Conservation (phyloP, 208 protist species). For the Leishmania major region DNA sequence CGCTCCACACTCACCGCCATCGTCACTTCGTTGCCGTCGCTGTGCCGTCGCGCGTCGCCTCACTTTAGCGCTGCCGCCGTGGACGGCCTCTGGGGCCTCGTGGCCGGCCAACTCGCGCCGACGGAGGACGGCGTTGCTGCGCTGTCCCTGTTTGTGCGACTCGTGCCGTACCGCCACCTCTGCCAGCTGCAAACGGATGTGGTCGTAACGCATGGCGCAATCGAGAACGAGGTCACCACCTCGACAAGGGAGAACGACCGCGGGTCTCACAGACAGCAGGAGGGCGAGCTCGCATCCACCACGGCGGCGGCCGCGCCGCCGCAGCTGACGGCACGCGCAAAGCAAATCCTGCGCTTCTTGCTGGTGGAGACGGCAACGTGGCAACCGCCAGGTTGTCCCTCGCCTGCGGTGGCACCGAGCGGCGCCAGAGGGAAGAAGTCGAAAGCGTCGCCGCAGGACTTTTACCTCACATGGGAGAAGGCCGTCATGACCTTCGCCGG, state of each 20-base stretch:
- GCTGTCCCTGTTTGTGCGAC: slow-evolving; percentile 28
- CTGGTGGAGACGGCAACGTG: slow-evolving; percentile 48
- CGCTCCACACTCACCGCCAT: slow-evolving; percentile 10
- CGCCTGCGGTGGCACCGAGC: neutral
- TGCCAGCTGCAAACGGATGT: neutral
- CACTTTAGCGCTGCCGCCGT: slow-evolving; percentile 53
- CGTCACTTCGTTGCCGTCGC: slow-evolving; percentile 13
- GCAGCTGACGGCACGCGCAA: slow-evolving; percentile 20
- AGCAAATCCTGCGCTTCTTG: slow-evolving; percentile 55
- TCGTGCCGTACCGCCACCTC: slow-evolving; percentile 34
- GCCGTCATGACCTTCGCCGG: slow-evolving; percentile 40
- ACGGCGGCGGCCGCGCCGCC: neutral
- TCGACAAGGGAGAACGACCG: neutral
- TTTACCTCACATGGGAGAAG: slow-evolving; percentile 35
- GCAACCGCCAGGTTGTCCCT: slow-evolving; percentile 18
- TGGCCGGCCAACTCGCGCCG: slow-evolving; percentile 26
- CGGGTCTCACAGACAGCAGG: neutral
- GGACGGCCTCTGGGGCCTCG: slow-evolving; percentile 54
- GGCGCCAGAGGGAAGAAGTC: neutral
- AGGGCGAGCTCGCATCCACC: neutral
- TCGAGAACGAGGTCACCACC: neutral
- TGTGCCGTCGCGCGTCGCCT: slow-evolving; percentile 39
- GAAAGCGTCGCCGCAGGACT: slow-evolving; percentile 1
- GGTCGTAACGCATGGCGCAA: neutral
- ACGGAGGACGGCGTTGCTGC: slow-evolving; percentile 12